These are phyloP conservation scores for Claviceps fusiformis DNA, from an alignment of 2,329 filamentous ascomycete genomes.

Conservation along the genomic window DNA sequence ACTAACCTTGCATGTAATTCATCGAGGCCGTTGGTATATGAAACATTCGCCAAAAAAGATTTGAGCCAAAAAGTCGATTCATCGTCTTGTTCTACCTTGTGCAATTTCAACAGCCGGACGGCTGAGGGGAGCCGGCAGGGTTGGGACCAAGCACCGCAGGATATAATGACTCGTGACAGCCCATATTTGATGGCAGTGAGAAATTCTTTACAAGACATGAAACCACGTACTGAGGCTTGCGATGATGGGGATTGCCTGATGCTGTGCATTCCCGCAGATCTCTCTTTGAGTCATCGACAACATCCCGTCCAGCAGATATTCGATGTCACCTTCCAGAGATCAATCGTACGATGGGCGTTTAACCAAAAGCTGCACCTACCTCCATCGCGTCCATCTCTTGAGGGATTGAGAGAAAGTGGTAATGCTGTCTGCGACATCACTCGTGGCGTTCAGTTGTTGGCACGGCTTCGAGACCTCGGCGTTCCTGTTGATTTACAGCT, in stretches of 20 bases:
- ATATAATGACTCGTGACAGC: neutral
- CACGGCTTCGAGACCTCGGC: slow-evolving; percentile 20
- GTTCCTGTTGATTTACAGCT: slow-evolving; percentile 21
- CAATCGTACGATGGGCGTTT: slow-evolving; percentile 33
- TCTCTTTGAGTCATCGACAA: slow-evolving; percentile 24
- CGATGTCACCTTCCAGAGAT: slow-evolving; percentile 22
- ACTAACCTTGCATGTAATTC: neutral
- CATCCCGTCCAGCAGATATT: slow-evolving; percentile 38
- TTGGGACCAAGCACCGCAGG: neutral
- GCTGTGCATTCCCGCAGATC: slow-evolving; percentile 23
- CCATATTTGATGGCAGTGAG: neutral
- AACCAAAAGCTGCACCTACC: slow-evolving; percentile 18
- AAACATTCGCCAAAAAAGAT: neutral
- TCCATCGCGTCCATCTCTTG: slow-evolving; percentile 8
- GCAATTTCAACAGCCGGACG: neutral
- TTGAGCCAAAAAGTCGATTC: neutral
- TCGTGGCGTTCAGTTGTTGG: slow-evolving; percentile 23
- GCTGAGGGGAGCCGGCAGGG: neutral
- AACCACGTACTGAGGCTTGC: neutral
- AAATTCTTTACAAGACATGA: neutral
- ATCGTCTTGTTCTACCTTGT: neutral
- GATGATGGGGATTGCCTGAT: neutral
- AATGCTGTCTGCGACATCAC: slow-evolving; percentile 19
- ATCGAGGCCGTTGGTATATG: neutral
- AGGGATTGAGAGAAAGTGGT: slow-evolving; percentile 4